Base-by-base conservation (phyloP, 1,284 basidiomycete genomes). In the Bjerkandera adusta region DNA sequence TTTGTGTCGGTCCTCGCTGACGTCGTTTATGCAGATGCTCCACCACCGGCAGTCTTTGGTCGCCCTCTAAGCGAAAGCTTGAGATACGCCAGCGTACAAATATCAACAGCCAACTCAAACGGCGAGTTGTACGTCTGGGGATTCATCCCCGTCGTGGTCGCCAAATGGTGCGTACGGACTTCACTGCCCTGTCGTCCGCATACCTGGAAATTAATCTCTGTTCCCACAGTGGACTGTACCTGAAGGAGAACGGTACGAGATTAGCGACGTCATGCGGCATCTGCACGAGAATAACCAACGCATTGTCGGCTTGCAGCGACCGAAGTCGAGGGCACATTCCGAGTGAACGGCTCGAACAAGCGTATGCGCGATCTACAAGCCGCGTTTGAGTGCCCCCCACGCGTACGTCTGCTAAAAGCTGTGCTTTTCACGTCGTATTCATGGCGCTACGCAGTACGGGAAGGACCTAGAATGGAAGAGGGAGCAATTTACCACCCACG, bases 331-430 rank as follows among this genome's bases (percentile, higher is more conserved):
- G 96, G 96, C 15, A 91, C 92, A 1, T 99, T 99, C 66, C 89
- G 97, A 38, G 89, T 98, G 48, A 90, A 86, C 53, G 94, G 94
- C 16, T 95, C 92, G 27, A 88, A 83, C 55, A 97, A 92, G 68
- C 85, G 96, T 36, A 99, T 97, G 91, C 85, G 92, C 47, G 94
- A 97, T 38, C 78, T 99, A 13, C 96, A 98, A 65, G 81, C 85
- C 5, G 73, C 84, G 16, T 99, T 99, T 60, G 95, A 99, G 64
- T 70, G 79, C 25, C 89, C 92, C 16, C 93, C 95, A 49, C 77
- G 85, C 61, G 92, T 94, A 60, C 61, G 86, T 77, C 15, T 20
- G 37, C 21, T 29, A 15, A 43, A 52, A 45, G 54, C 32, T 22
- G 15, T 57, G 27, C 22, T 33, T 47, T 21, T 24, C n/a, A 16